Conservation (phyloP, 1,139 yeast genomes). For the Yamadazyma atlantica region DNA sequence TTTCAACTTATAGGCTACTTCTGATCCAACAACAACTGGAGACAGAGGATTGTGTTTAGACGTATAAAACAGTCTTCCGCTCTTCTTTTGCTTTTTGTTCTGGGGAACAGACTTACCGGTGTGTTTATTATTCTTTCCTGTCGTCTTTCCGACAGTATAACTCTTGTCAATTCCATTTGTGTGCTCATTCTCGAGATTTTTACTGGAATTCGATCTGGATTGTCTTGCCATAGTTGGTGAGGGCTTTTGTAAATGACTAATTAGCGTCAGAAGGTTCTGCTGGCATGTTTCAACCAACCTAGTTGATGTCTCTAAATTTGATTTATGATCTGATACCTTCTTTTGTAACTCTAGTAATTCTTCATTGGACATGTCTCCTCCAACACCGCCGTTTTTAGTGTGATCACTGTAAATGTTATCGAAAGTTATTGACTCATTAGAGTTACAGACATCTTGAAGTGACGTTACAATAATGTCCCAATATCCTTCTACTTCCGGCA, state of each 20-base stretch:
- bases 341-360: constrained; percentile 42
- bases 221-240: constrained; percentile 7
- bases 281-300: constrained; percentile 45
- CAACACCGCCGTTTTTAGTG: constrained; percentile 7
- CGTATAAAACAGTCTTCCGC: constrained; percentile 41
- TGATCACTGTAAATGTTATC: constrained; percentile 38
- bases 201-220: constrained; percentile 5
- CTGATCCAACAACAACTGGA: constrained; percentile 67
- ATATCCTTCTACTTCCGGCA: constrained; percentile 40
- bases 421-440: constrained; percentile 54
- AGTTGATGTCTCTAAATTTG: constrained; percentile 57
- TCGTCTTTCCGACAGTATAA: neutral
- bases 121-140: constrained; percentile 1
- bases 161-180: neutral
- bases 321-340: constrained; percentile 50
- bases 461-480: constrained; percentile 71
- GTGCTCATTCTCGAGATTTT: neutral
- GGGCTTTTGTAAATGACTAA: constrained; percentile 23
- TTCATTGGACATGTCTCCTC: constrained; percentile 26
- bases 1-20: constrained; percentile 82
- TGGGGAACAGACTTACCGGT: constrained; percentile 4
- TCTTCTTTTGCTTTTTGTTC: constrained; percentile 29
- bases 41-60: constrained; percentile 58
- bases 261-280: constrained; percentile 35
- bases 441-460: constrained; percentile 64